These are phyloP conservation scores for Dictyostelium citrinum DNA, from an alignment of 78 protist species.

Conservation along the genomic window DNA sequence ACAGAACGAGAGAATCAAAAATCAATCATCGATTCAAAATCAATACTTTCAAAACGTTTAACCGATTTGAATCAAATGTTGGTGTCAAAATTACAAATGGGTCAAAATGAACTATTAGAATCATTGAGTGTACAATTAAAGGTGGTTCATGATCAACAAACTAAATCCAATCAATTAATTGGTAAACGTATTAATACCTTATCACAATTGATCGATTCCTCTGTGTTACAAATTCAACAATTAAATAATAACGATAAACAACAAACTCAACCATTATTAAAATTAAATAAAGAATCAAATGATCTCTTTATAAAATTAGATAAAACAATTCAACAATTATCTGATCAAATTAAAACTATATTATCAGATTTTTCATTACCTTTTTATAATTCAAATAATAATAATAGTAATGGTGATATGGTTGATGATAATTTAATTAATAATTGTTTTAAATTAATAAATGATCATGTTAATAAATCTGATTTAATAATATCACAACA, in stretches of 20 bases:
- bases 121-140: background rate
- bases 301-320: slow-evolving; percentile 5
- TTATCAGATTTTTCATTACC: background rate
- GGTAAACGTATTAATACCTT: background rate
- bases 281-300: slow-evolving; percentile 8
- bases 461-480: background rate
- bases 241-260: background rate
- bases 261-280: background rate
- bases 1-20: background rate
- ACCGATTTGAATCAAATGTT: background rate
- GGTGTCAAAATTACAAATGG: background rate
- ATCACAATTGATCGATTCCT: background rate
- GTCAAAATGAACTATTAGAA: slow-evolving; percentile 1
- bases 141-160: background rate
- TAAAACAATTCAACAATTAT: background rate
- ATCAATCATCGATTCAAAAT: background rate
- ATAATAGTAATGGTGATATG: background rate
- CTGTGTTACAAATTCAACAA: background rate
- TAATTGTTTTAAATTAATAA: background rate
- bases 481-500: background rate
- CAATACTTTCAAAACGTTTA: background rate
- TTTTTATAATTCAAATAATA: background rate
- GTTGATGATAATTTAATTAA: background rate
- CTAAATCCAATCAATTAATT: background rate
- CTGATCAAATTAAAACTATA: background rate